Evolutionary conservation across 2,329 filamentous ascomycete species (phyloP), one percentile per base, ranked within the genome.

Genomic region (Cladosporium austrohemisphaericum): DNA sequence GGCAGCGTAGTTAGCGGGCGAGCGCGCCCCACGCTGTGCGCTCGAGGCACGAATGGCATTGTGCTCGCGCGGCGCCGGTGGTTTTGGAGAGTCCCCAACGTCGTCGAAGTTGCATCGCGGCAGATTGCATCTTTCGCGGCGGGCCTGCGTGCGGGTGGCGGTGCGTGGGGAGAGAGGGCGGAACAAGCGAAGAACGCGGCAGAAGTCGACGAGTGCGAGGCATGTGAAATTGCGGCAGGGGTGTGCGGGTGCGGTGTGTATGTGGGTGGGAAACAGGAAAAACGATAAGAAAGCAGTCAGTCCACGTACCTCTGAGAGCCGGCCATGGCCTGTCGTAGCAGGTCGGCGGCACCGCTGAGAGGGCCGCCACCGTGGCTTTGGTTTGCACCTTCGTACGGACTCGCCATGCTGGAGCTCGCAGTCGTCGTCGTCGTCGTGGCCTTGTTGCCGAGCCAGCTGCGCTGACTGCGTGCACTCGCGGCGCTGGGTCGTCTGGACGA

Each of bases 271-370:
- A n/a, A 26, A 26, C 25, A 40, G 36, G 14, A 45, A 19, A 37
- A 22, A 23, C 32, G 49, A 73, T 53, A 54, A 36, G 35, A 45
- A 51, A 46, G 29, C 52, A 29, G 19, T 35, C 28, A 49, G 55
- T 58, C n/a, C 20, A 57, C 77, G 75, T 74, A 82, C 79, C 74
- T 77, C 62, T 77, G 76, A 4, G 41, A 35, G 41, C 41, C 41
- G 8, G 41, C 33, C 66, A 78, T 75, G 52, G 77, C 73, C 67
- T 81, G 80, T 61, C 78, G 74, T 60, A 80, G 68, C 65, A 80
- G 67, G 60, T 81, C 79, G 44, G 76, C 75, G 49, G 79, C 77
- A 20, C 38, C 38, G 26, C 26, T 41, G 10, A 41, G 38, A 41
- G 38, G 38, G 22, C 38, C 38, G 38, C 38, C n/a, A n/a, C n/a